phyloP scores from a whole-genome alignment of 352 stramenopile genomes.

The Phytophthora boehmeriae region DNA sequence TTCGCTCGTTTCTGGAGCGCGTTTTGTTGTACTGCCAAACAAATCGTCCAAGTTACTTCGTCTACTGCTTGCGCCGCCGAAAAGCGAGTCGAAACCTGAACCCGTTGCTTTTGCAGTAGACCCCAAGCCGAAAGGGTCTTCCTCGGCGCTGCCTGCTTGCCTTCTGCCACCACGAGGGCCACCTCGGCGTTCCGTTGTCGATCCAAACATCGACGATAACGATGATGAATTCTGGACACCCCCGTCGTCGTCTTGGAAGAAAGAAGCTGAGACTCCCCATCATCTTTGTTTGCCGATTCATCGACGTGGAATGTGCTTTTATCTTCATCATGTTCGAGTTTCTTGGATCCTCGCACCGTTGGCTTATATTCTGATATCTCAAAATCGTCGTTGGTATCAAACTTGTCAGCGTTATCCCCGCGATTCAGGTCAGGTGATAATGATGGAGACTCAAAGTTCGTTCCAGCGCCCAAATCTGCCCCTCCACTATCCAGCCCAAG shows the following conservation, averaged over 20 bases:
- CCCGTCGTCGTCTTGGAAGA: conserved; percentile 39
- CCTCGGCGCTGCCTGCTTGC: conserved; percentile 11
- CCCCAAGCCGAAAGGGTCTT: conserved; percentile 20
- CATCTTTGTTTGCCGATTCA: conserved; percentile 2
- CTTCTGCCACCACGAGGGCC: conserved; percentile 25
- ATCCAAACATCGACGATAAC: conserved; percentile 23
- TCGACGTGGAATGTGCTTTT: background rate
- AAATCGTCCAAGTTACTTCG: conserved; percentile 20
- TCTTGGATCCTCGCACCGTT: conserved; percentile 18
- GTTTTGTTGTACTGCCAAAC: conserved; percentile 16
- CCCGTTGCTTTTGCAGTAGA: conserved; percentile 10
- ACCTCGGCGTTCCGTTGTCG: conserved; percentile 32
- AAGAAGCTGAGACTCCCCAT: conserved; percentile 33
- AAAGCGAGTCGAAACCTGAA: conserved; percentile 39
- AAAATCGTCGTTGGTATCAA: conserved; percentile 17
- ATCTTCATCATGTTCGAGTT: conserved; percentile 3
- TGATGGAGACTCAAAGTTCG: conserved; percentile 13
- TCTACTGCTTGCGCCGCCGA: conserved; percentile 22
- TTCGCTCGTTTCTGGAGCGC: conserved; percentile 1
- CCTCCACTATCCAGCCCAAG: conserved; percentile 45
- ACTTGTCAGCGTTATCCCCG: conserved; percentile 7
- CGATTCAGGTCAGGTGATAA: conserved; percentile 31
- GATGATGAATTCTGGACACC: conserved; percentile 21
- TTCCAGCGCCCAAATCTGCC: conserved; percentile 3
- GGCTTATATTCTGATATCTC: conserved; percentile 19